phyloP scores from a whole-genome alignment of 805 yeast genomes.

The Starmerella powellii region DNA sequence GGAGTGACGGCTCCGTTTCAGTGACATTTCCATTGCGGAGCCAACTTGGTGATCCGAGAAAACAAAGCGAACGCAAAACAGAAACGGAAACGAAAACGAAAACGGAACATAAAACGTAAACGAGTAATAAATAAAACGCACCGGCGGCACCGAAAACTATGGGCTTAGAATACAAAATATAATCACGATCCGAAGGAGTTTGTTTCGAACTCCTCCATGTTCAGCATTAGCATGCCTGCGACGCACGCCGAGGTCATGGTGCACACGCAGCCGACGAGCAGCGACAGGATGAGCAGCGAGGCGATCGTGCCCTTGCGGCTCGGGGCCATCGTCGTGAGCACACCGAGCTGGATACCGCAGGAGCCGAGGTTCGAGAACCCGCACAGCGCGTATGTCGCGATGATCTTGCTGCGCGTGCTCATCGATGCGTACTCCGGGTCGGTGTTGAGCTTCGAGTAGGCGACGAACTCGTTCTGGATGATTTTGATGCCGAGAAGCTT shows the following conservation, averaged over 20 bases:
- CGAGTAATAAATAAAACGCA: not conserved
- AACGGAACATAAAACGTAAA: too few relatives aligned
- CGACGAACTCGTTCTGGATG: slow-evolving; percentile 52
- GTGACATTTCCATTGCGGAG: not conserved
- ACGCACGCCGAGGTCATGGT: slow-evolving; percentile 46
- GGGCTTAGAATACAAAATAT: not conserved
- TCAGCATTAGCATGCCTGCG: slow-evolving; percentile 52
- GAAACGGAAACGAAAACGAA: too few relatives aligned
- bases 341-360: slow-evolving; percentile 50
- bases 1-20: not conserved
- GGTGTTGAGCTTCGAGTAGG: slow-evolving; percentile 34
- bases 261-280: slow-evolving; percentile 42
- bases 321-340: slow-evolving; percentile 45
- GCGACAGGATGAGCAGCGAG: slow-evolving; percentile 36
- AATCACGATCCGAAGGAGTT: not conserved
- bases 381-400: slow-evolving; percentile 52
- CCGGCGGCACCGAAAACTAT: too few relatives aligned
- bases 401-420: slow-evolving; percentile 40
- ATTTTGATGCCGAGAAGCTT: slow-evolving; percentile 45
- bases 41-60: not conserved
- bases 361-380: slow-evolving; percentile 55
- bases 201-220: slow-evolving; percentile 27
- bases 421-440: slow-evolving; percentile 35
- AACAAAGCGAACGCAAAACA: not conserved
- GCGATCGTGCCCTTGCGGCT: slow-evolving; percentile 39